phyloP scores from a whole-genome alignment of 306 rosid genomes.

The Sesbania bispinosa region DNA sequence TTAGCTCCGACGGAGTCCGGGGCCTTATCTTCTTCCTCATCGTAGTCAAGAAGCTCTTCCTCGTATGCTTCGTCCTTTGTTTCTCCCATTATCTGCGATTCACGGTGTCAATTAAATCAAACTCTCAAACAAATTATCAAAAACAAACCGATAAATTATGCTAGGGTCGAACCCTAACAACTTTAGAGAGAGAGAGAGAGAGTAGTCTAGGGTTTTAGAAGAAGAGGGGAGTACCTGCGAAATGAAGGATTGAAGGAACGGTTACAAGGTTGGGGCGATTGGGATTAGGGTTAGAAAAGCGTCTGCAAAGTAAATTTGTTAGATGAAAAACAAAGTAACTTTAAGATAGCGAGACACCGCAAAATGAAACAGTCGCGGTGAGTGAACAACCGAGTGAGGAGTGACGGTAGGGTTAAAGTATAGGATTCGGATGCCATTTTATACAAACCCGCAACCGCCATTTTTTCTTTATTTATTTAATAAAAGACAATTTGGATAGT shows the following conservation, averaged over 20 bases:
- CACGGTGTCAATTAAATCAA: not conserved
- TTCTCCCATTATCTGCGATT: constrained; percentile 74
- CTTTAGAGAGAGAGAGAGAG: not conserved
- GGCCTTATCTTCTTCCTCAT: constrained; percentile 91
- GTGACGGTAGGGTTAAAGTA: constrained; percentile 29
- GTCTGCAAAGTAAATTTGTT: constrained; percentile 85
- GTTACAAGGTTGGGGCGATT: constrained; percentile 7
- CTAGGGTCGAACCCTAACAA: constrained; percentile 27
- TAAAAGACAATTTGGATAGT: not conserved
- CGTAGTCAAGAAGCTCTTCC: constrained; percentile 97
- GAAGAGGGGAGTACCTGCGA: constrained; percentile 40
- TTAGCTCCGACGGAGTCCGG: constrained; percentile 75
- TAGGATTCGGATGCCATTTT: not conserved
- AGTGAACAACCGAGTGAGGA: too few relatives aligned
- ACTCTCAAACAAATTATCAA: not conserved
- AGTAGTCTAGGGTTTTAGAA: constrained; percentile 35
- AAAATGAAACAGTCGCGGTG: constrained; percentile 55
- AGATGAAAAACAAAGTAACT: constrained; percentile 65
- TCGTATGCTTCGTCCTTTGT: constrained; percentile 84
- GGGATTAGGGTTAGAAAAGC: constrained; percentile 31
- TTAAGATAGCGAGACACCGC: too few relatives aligned
- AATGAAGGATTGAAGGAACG: not conserved
- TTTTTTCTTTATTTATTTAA: too few relatives aligned
- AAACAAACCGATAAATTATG: not conserved
- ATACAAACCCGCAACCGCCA: constrained; percentile 13